Evolutionary conservation across 2,329 filamentous ascomycete genomes (phyloP).

Genomic region (Fusarium oxysporum): DNA sequence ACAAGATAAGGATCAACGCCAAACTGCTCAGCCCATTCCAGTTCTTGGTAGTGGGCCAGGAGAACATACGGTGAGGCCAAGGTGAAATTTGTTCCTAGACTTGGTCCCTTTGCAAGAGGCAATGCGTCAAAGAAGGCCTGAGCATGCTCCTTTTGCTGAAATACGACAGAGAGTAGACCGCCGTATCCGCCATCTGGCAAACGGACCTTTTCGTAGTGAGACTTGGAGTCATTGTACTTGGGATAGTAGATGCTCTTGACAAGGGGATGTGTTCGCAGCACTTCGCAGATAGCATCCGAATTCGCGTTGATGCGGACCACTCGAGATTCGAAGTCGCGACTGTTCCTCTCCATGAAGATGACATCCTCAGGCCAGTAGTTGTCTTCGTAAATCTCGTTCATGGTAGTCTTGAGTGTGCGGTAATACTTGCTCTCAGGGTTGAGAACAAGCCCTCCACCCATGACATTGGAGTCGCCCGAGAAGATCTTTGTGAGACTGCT

Average conservation of each 20-base stretch:
- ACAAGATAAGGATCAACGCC: conserved; percentile 85
- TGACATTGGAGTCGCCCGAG: conserved; percentile 97
- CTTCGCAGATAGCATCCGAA: conserved; percentile 82
- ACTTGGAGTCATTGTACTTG: conserved; percentile 76
- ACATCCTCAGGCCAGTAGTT: conserved; percentile 95
- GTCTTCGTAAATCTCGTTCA: conserved; percentile 79
- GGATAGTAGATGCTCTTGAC: conserved; percentile 91
- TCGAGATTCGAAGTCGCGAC: conserved; percentile 86
- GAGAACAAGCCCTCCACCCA: conserved; percentile 83
- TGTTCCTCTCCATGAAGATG: conserved; percentile 96
- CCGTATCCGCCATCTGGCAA: conserved; percentile 85
- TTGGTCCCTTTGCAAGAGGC: conserved; percentile 92
- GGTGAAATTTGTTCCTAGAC: conserved; percentile 96
- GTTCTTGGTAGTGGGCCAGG: conserved; percentile 88
- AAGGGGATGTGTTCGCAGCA: conserved; percentile 69
- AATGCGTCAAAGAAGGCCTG: conserved; percentile 86
- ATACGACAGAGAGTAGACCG: conserved; percentile 86
- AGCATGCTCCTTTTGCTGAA: conserved; percentile 76
- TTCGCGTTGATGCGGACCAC: conserved; percentile 88
- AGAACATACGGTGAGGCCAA: conserved; percentile 91
- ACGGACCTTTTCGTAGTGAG: conserved; percentile 82
- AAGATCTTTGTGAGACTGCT: conserved; percentile 98
- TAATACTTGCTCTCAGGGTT: conserved; percentile 79
- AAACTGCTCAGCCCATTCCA: conserved; percentile 88
- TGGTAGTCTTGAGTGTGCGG: conserved; percentile 71